Percentiles rank a stretch among this genome's conserved stretches.
Evolutionary conservation across 345 rosid species (phyloP).

Genomic region (Nasturtium officinale): DNA sequence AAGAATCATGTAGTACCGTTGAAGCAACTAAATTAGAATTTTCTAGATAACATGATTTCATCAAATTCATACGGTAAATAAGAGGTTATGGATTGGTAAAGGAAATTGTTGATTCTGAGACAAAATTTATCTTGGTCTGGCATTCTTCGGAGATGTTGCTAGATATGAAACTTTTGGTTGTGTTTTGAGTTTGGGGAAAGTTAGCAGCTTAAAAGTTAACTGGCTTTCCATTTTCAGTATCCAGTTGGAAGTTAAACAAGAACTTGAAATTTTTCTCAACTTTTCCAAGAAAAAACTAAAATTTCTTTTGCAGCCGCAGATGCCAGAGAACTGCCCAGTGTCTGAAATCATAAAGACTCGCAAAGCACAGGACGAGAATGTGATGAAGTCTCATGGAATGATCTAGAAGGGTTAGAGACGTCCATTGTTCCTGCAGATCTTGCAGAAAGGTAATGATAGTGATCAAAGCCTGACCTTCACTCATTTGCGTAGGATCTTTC

Average conservation of each 20-base stretch:
- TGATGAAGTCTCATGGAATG: slow-evolving; percentile 82
- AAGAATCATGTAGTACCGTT: neutral
- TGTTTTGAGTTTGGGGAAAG: neutral
- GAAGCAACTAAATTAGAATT: neutral
- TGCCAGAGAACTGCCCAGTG: slow-evolving; percentile 77
- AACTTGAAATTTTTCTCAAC: slow-evolving; percentile 14
- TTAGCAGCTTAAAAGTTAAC: slow-evolving; percentile 2
- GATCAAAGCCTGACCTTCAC: neutral
- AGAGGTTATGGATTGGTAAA: neutral
- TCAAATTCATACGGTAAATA: neutral
- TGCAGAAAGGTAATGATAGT: slow-evolving; percentile 58
- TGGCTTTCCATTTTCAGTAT: neutral
- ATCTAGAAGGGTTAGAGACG: slow-evolving; percentile 59
- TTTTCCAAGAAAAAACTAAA: neutral
- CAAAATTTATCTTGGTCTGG: slow-evolving; percentile 1
- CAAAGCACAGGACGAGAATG: slow-evolving; percentile 68
- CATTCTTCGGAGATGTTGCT: neutral
- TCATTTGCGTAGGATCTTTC: slow-evolving; percentile 50
- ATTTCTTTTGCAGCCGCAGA: slow-evolving; percentile 47
- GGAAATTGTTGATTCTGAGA: neutral
- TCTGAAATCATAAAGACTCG: slow-evolving; percentile 67
- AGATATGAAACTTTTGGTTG: neutral
- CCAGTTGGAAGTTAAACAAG: neutral
- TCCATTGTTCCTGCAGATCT: slow-evolving; percentile 82
- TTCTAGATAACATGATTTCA: neutral